Percentiles rank a stretch among this genome's conserved stretches.
These are phyloP conservation scores for Plasmopara viticola DNA, from an alignment of 352 stramenopile species.

Conservation along the genomic window DNA sequence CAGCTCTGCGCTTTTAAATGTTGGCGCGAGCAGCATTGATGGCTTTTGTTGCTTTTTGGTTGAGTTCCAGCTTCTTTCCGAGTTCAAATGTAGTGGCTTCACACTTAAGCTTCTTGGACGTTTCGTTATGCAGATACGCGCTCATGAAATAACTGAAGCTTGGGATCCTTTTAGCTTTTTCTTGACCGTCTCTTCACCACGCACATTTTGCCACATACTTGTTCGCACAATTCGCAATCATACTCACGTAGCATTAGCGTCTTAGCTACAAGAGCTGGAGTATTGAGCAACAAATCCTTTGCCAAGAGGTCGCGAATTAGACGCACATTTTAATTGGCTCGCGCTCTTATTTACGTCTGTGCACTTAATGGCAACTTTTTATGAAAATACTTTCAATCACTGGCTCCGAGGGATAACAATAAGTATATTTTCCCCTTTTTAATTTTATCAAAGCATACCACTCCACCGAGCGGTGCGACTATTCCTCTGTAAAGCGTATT, in stretches of 20 bases:
- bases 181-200: conserved; percentile 39
- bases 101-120: conserved; percentile 33
- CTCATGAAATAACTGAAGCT: conserved; percentile 40
- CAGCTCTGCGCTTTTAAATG: conserved; percentile 23
- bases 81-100: conserved; percentile 9
- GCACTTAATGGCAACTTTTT: conserved; percentile 81
- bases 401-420: conserved; percentile 38
- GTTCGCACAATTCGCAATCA: conserved; percentile 66
- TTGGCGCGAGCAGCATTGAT: conserved; percentile 12
- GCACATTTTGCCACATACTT: conserved; percentile 75
- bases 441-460: conserved; percentile 23
- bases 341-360: conserved; percentile 69
- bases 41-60: conserved; percentile 44
- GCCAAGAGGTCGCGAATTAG: conserved; percentile 85
- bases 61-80: conserved; percentile 55
- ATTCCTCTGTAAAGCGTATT: conserved; percentile 74
- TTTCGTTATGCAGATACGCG: conserved; percentile 61
- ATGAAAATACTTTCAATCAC: conserved; percentile 87
- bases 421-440: conserved; percentile 1
- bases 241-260: conserved; percentile 54
- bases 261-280: conserved; percentile 58
- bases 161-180: conserved; percentile 60
- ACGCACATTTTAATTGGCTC: conserved; percentile 80
- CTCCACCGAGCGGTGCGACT: conserved; percentile 63
- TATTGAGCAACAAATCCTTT: conserved; percentile 90